phyloP scores from a whole-genome alignment of 176 grass and related monocot species.

The Tillandsia fasciculata region DNA sequence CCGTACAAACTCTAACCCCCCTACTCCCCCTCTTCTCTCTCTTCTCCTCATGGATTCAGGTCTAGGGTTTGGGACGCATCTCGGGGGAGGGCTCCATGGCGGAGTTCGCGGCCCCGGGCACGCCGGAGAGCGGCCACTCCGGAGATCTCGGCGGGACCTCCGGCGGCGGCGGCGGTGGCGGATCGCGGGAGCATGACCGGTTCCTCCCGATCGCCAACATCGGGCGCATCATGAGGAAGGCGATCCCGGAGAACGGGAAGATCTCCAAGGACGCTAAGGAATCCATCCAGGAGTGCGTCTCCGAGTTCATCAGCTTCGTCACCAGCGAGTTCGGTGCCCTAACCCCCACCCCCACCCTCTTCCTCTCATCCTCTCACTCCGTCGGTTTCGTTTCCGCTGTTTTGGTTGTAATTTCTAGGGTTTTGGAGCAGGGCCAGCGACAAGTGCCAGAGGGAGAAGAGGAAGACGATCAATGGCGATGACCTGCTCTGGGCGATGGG shows the following conservation, averaged over 20 bases:
- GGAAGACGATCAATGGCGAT: slow-evolving; percentile 71
- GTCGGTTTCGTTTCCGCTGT: not conserved
- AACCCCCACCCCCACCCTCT: not conserved
- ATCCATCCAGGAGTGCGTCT: slow-evolving; percentile 70
- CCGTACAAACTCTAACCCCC: not conserved
- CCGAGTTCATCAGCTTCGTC: slow-evolving; percentile 81
- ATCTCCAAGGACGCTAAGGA: slow-evolving; percentile 80
- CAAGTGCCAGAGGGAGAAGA: slow-evolving; percentile 76
- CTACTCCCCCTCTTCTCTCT: too few relatives aligned
- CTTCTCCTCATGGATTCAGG: not conserved
- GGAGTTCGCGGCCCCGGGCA: slow-evolving; percentile 8
- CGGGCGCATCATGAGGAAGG: slow-evolving; percentile 58
- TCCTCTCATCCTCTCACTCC: not conserved
- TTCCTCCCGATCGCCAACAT: slow-evolving; percentile 78
- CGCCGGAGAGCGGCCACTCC: slow-evolving; percentile 3
- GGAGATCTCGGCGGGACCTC: not conserved
- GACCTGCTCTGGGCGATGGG: slow-evolving; percentile 60
- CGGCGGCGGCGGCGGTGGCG: slow-evolving; percentile 19
- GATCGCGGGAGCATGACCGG: slow-evolving; percentile 49
- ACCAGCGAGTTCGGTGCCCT: slow-evolving; percentile 48
- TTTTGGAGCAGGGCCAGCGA: slow-evolving; percentile 50
- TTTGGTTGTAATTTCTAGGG: slow-evolving; percentile 4
- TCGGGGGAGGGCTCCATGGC: slow-evolving; percentile 2
- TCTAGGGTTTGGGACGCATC: not conserved
- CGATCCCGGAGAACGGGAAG: slow-evolving; percentile 71